Conservation (phyloP, 1,139 yeast species). For the Debaryomyces sp. region DNA sequence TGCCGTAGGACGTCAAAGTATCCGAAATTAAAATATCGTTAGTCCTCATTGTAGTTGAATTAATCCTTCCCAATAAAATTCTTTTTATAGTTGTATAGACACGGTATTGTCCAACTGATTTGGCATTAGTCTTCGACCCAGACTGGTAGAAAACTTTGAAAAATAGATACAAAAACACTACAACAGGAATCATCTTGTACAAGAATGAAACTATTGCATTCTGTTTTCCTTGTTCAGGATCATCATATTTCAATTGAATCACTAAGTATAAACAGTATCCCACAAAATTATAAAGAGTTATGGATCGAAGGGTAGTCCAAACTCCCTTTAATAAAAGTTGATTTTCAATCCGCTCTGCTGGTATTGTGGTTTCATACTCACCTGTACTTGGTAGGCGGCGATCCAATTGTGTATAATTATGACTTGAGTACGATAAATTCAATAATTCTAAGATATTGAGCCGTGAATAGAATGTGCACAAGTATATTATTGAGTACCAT, state of each 20-base stretch:
- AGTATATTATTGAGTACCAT: constrained; percentile 37
- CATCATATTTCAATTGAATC: constrained; percentile 18
- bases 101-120: constrained; percentile 43
- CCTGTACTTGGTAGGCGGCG: constrained; percentile 28
- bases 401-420: constrained; percentile 37
- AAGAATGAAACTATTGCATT: constrained; percentile 10
- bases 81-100: constrained; percentile 54
- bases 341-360: constrained; percentile 38
- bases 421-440: constrained; percentile 41
- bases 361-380: constrained; percentile 34
- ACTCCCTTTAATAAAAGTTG: constrained; percentile 35
- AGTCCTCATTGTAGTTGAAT: constrained; percentile 58
- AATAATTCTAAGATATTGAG: constrained; percentile 42
- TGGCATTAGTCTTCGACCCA: constrained; percentile 8
- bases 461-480: constrained; percentile 25
- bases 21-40: constrained; percentile 83
- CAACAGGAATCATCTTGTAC: constrained; percentile 19
- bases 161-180: constrained; percentile 20
- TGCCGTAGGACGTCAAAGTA: constrained; percentile 76
- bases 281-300: constrained; percentile 22
- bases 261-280: constrained; percentile 27
- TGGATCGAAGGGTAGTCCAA: constrained; percentile 27
- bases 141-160: constrained; percentile 21
- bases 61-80: constrained; percentile 57
- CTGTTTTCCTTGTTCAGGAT: constrained; percentile 11